Base-by-base conservation (phyloP, 2,329 filamentous ascomycete genomes). In the Hansfordia pulvinata region DNA sequence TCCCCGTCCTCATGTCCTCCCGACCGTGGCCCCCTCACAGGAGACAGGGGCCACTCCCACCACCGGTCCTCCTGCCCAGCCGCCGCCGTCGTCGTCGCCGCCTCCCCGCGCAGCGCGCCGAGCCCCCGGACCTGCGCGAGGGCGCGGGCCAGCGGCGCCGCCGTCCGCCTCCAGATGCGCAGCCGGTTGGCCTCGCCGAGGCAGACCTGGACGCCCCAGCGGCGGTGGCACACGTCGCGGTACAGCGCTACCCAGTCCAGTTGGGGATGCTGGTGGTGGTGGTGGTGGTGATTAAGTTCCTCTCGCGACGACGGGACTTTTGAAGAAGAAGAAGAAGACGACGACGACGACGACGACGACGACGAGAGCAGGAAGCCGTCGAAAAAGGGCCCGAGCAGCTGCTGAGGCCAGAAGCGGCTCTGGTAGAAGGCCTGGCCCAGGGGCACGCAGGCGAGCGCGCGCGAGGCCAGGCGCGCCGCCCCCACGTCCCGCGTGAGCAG, bases 111-210 rank as follows among this genome's bases (percentile, higher is more conserved):
- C 14, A 41, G 25, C 10, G 20, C 22, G 12, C 35, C 36, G 22
- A 37, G 19, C n/a, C 17, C 27, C 11, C 24, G 13, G 15, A 44
- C 23, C n/a, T 29, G 10, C 4, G 31, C 28, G 18, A 40, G 33
- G 11, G 41, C 38, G 4, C 28, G 21, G 1, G 25, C 27, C 12
- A 44, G 30, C 10, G 40, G 40, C 14, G 26, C 20, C 1, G 42
- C 24, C 3, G 41, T 42, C 33, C 40, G 32, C 7, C 33, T 30
- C 41, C 40, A 42, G 8, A 44, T 40, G 5, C 41, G 33, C 16
- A 36, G 26, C 8, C 41, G 30, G 23, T 44, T 41, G 8, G 33
- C 27, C 26, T 44, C 41, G 3, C 38, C 38, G 5, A 42, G 31
- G 10, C 34, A 35, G 14, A 39, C 32, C 12, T 31, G 14, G 15